Conservation (phyloP, 352 stramenopile genomes). For the Sclerospora graminicola region DNA sequence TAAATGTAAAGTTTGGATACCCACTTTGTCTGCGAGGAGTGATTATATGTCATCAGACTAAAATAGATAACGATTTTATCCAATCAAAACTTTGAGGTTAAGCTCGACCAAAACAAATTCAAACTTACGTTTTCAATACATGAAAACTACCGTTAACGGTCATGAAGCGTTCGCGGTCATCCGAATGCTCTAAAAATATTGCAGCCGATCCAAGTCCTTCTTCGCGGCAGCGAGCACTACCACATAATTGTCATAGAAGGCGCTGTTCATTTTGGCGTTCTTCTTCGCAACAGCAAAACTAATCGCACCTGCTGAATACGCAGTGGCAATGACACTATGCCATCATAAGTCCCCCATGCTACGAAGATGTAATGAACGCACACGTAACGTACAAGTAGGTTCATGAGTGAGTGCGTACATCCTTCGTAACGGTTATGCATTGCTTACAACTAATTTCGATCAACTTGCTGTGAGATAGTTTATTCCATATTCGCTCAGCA, state of each 20-base stretch:
- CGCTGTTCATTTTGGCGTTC: conserved; percentile 59
- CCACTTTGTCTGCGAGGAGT: too few species aligned
- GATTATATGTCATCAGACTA: too few species aligned
- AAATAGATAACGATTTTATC: too few species aligned
- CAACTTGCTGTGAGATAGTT: too few species aligned
- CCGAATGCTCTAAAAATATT: conserved; percentile 80
- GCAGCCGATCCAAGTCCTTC: conserved; percentile 99
- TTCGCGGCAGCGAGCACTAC: conserved; percentile 96
- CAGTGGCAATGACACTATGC: background rate
- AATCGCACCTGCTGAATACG: conserved; percentile 75
- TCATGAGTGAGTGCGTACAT: conserved; percentile 92
- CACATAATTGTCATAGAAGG: conserved; percentile 81
- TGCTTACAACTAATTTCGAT: too few species aligned
- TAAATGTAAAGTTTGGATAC: too few species aligned
- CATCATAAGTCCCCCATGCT: background rate
- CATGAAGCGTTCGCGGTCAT: conserved; percentile 93
- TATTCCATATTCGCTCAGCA: too few species aligned
- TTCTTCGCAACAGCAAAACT: conserved; percentile 94
- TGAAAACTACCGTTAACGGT: conserved; percentile 91
- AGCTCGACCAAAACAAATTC: too few species aligned
- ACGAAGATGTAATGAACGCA: conserved; percentile 1
- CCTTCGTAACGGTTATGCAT: too few species aligned
- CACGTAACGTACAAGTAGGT: conserved; percentile 56
- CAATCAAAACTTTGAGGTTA: too few species aligned
- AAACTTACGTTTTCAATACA: conserved; percentile 59